Percentiles rank a stretch among this genome's conserved stretches.
Evolutionary conservation across 139 green algal genomes (phyloP).

Genomic region (Haematococcus sp.): DNA sequence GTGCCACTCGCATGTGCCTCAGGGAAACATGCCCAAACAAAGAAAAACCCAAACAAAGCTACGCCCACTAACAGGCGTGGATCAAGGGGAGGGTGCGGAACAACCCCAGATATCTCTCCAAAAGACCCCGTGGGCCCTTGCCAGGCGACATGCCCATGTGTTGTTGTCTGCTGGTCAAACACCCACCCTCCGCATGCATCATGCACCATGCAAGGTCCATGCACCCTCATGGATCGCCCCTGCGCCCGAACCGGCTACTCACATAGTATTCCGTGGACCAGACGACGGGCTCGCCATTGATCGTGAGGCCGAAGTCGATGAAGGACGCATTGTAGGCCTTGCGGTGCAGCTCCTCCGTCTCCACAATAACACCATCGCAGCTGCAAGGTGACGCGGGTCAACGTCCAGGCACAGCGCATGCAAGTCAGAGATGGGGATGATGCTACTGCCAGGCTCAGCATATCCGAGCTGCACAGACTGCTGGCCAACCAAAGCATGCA

Average conservation of each 20-base stretch:
- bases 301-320: conserved; percentile 33
- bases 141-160: no score
- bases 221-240: neutral
- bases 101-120: no score
- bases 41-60: no score
- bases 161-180: no score
- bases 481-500: no score
- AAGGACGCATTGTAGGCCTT: conserved; percentile 69
- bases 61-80: no score
- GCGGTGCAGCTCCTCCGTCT: conserved; percentile 70
- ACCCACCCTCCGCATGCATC: no score
- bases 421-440: no score
- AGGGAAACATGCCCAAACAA: no score
- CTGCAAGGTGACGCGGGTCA: neutral
- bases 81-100: no score
- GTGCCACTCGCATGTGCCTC: no score
- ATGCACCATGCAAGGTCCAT: neutral
- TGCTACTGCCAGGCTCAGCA: neutral
- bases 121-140: no score
- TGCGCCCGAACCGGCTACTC: neutral
- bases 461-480: neutral
- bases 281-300: conserved; percentile 24
- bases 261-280: conserved; percentile 64
- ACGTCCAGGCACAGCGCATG: neutral
- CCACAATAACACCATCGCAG: conserved; percentile 60